Evolutionary conservation across 768 basidiomycete genomes (phyloP), one percentile per base, ranked within the genome.

Genomic region (Boletus reticulatus): DNA sequence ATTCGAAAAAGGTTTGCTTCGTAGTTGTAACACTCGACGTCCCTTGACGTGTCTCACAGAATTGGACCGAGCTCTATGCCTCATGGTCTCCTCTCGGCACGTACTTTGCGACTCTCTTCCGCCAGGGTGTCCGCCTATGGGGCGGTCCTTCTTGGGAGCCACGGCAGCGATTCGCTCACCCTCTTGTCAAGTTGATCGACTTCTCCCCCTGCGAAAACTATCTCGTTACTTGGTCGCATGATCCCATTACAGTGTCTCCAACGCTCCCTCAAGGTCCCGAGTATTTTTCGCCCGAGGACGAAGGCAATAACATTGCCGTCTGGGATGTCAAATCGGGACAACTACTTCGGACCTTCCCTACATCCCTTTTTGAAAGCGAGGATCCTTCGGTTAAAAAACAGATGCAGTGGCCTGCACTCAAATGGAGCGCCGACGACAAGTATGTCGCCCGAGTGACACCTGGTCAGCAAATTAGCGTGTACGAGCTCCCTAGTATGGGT

Each of bases 171-270:
- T 98, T 97, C 69, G 94, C 94, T 16, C 97, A 99, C 72, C 94
- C 94, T 6, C 80, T 95, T 52, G 93, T 96, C 66, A 94, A 94
- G 72, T 80, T 98, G 47, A 88, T 99, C 69, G 95, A 98, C 72
- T 98, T 98, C 74, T 98, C 96, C 10, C 94, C 97, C 4, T 91
- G 89, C 75, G 97, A 99, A 74, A 86, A 91, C 55, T 98, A 96
- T 75, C 75, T 99, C 56, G 92, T 98, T 65, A 98, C 97, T 41
- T 98, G 94, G 92, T 98, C 97, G 2, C 88, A 93, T 62, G 92
- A 96, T 62, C 86, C 94, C 14, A 94, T 98, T 61, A 80, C 87
- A 39, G 88, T 94, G 29, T 87, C 89, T 24, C 88, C 92, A 56
- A 85, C 85, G 58, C 85, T 88, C 39, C 76, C 83, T 29, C 89